These are phyloP conservation scores for Coemansia sp. DNA, from an alignment of 192 early-diverging fungal species.

Conservation along the genomic window DNA sequence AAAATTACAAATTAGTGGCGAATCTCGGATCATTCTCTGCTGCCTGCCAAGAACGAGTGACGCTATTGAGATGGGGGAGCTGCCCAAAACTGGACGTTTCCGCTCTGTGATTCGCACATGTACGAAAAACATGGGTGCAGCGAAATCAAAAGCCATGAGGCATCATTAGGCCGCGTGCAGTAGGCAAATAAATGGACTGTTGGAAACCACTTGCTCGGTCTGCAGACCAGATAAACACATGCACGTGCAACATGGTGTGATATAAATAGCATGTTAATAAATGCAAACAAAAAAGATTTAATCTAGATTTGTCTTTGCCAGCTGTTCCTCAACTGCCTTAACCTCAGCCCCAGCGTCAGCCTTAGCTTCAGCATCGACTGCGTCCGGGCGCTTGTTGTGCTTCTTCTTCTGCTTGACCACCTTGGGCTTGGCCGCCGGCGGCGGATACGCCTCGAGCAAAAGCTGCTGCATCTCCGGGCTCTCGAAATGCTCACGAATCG, in stretches of 20 bases:
- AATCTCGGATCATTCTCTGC: too few species aligned
- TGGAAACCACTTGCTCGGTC: too few species aligned
- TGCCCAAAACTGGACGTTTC: too few species aligned
- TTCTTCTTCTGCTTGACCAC: slow-evolving; percentile 59
- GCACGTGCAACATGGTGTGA: background rate
- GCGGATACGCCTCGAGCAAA: slow-evolving; percentile 82
- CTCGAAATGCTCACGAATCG: slow-evolving; percentile 78
- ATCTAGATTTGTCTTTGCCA: slow-evolving; percentile 2
- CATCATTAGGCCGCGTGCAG: too few species aligned
- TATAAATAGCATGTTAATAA: too few species aligned
- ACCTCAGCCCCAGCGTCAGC: slow-evolving; percentile 1
- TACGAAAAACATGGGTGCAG: too few species aligned
- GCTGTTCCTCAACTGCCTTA: slow-evolving; percentile 4
- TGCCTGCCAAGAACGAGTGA: too few species aligned
- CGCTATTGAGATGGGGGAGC: too few species aligned
- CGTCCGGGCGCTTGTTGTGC: slow-evolving; percentile 53
- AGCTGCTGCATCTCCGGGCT: slow-evolving; percentile 70
- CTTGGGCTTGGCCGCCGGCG: slow-evolving; percentile 59
- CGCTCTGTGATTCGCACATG: too few species aligned
- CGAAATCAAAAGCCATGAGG: too few species aligned
- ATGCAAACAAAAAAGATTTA: background rate
- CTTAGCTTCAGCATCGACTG: slow-evolving; percentile 6
- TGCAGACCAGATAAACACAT: background rate
- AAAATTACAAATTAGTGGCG: too few species aligned
- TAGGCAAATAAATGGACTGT: too few species aligned